phyloP scores from a whole-genome alignment of 495 filamentous ascomycete species.

The Aspergillus mulundensis region DNA sequence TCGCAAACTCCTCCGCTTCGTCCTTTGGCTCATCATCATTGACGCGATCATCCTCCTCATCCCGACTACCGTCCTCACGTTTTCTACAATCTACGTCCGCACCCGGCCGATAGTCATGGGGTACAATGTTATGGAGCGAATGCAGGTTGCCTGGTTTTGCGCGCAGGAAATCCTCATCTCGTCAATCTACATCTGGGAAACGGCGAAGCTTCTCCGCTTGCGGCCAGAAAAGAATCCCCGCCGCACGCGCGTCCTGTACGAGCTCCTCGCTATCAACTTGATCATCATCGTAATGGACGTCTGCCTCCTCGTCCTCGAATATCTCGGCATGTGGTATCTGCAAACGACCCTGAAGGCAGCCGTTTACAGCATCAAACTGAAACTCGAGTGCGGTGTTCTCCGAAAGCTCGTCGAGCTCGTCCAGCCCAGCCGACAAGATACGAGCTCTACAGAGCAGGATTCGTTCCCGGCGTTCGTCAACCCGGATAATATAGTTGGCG shows the following conservation, averaged over 20 bases:
- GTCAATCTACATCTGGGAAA: slow-evolving; percentile 52
- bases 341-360: slow-evolving; percentile 54
- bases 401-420: slow-evolving; percentile 38
- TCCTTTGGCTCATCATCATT: slow-evolving; percentile 55
- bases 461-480: slow-evolving; percentile 39
- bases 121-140: slow-evolving; percentile 54
- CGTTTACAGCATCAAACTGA: slow-evolving; percentile 60
- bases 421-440: slow-evolving; percentile 27
- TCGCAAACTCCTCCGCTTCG: slow-evolving; percentile 40
- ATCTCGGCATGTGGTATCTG: slow-evolving; percentile 46
- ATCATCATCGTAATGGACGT: slow-evolving; percentile 53
- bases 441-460: slow-evolving; percentile 32
- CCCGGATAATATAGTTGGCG: slow-evolving; percentile 31
- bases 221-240: slow-evolving; percentile 37
- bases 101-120: slow-evolving; percentile 33
- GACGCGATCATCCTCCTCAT: slow-evolving; percentile 46
- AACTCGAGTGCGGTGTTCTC: slow-evolving; percentile 58
- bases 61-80: slow-evolving; percentile 52
- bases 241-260: slow-evolving; percentile 43
- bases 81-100: slow-evolving; percentile 32
- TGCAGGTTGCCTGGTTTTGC: slow-evolving; percentile 57
- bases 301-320: slow-evolving; percentile 53
- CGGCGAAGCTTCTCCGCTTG: slow-evolving; percentile 40
- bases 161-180: slow-evolving; percentile 58
- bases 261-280: slow-evolving; percentile 54